Base-by-base conservation (phyloP, 805 yeast species). In the Ogataea parapolymorpha region DNA sequence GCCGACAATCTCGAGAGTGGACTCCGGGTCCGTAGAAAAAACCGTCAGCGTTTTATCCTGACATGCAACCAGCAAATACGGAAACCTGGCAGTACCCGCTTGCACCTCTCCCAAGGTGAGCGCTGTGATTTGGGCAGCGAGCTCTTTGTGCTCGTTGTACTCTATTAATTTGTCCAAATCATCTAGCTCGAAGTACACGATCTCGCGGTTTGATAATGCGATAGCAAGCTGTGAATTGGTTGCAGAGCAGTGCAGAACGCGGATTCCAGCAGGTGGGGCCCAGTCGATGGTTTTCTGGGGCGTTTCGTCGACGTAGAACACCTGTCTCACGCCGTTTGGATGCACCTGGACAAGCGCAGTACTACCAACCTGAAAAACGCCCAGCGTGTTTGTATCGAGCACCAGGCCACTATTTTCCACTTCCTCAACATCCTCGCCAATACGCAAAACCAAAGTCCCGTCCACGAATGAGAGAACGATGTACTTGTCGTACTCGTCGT, bases 141-240 rank as follows among this genome's bases (percentile, higher is more conserved):
- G 66, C 42, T 80, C 82, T 23, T 77, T 65, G 11, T 79, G 66
- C 30, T 78, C 82, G 39, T 79, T 79, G 51, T 79, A 82, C 56
- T 91, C 96, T 25, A 79, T 73, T 35, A 93, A 65, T 34, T 78
- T 72, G 49, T 81, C 89, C 20, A 70, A 72, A 9, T 73, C 73
- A 48, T 79, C 86, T 22, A 80, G 66, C 60, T 91, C 97, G 60
- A 93, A 91, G 61, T 91, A 91, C 3, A 83, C 81, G 3, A 91
- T 51, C 42, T 85, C 90, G 41, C 79, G 70, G 53, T 82, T 85
- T 2, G 93, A 80, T 4, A 93, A 62, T 0, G 81, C 88, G 4
- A 91, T 51, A 0, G 75, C 78, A 0, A 90, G 66, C 60, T 93
- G 98, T 2, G 74, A 70, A 17, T 71, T 66, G 13, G 88, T 86